Evolutionary conservation across 2,329 filamentous ascomycete genomes (phyloP), one percentile per base, ranked within the genome.

Genomic region (Sporothrix inflata): DNA sequence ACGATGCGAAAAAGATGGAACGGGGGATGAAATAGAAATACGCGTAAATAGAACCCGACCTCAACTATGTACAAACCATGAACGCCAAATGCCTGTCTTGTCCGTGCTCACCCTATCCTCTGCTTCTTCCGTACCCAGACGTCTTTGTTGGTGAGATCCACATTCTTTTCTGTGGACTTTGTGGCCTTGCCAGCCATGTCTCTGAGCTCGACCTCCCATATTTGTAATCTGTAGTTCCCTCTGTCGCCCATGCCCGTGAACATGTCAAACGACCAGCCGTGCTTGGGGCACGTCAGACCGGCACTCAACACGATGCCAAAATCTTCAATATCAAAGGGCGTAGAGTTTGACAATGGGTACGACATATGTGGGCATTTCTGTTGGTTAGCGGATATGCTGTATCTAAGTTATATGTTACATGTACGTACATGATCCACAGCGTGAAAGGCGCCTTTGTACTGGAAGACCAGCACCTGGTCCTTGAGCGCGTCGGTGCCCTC

Each of bases 201-300:
- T 19, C 88, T 83, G 11, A 89, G 69, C 73, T 92, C 84, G 0
- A 90, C 85, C 74, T 92, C 90, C 89, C 90, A 92, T 0, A 90
- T 80, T 27, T 85, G 85, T 11, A 92, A 81, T 73, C 82, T 85
- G 77, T 92, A 92, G 61, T 80, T 86, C 0, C 86, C 89, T 0
- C 89, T 85, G 77, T 92, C 91, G 0, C 84, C 85, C 76, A 83
- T 82, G 0, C 91, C 91, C 0, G 90, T 87, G 69, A 88, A 87
- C 2, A 92, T 76, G 77, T 93, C 91, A 79, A 92, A 93, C 0
- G 89, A 90, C 91, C 91, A 93, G 4, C 84, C 87, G 74, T 92
- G 90, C 74, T 91, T 91, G 0, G 90, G 89, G 78, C 91, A 93
- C 0, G 84, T 86, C 3, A 93, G 81, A 0, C 90, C 91, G 0